Conservation (phyloP, 2,329 filamentous ascomycete species). For the Microdochium bolleyi region DNA sequence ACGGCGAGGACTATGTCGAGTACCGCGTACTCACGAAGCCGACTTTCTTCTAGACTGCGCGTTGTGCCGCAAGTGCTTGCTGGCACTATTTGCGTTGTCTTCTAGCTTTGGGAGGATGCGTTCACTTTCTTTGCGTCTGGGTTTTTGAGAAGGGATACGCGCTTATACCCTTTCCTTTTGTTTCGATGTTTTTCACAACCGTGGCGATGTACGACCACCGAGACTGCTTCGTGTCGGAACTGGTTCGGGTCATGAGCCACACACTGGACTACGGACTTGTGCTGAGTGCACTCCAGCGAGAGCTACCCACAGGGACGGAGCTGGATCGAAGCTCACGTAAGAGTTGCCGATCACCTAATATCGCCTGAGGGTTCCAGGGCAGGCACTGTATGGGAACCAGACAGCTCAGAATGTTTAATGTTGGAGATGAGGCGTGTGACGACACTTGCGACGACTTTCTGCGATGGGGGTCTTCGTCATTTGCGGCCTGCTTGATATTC, state of each 20-base stretch:
- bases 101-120: not conserved
- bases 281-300: no score
- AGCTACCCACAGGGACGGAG: no score
- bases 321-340: no score
- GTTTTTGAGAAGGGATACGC: not conserved
- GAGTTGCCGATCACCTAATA: no score
- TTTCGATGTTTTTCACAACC: not conserved
- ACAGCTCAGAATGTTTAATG: not conserved
- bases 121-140: not conserved
- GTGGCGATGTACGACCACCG: not conserved
- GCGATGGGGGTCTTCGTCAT: no score
- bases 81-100: not conserved
- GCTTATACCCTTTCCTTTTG: not conserved
- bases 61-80: not conserved
- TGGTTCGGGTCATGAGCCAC: no score
- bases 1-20: constrained; percentile 60
- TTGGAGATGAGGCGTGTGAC: not conserved
- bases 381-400: not conserved
- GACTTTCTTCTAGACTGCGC: constrained; percentile 41
- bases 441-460: no score
- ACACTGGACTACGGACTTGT: no score
- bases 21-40: constrained; percentile 58
- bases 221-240: no score
- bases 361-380: not conserved
- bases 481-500: no score